Evolutionary conservation across 176 grass and related monocot genomes (phyloP).

Genomic region (Musa beccarii): DNA sequence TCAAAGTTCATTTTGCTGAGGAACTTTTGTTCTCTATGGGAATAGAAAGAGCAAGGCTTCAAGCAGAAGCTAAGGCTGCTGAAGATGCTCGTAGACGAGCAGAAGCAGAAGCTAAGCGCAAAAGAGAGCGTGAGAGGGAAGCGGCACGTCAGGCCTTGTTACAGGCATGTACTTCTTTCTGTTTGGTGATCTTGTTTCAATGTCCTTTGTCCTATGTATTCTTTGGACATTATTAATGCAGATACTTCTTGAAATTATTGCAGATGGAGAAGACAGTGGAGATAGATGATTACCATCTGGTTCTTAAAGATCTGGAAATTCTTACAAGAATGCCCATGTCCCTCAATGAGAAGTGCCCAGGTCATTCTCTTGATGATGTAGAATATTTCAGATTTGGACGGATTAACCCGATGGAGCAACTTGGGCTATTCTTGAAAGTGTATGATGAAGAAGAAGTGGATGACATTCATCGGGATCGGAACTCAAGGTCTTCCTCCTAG

Average conservation of each 20-base stretch:
- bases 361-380: constrained; percentile 60
- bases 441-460: constrained; percentile 86
- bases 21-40: neutral
- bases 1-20: neutral
- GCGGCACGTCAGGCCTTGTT: constrained; percentile 74
- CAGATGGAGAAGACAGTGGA: constrained; percentile 87
- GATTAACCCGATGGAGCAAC: constrained; percentile 58
- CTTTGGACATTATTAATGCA: too few species aligned
- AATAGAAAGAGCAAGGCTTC: constrained; percentile 70
- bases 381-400: constrained; percentile 43
- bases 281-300: constrained; percentile 52
- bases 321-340: constrained; percentile 28
- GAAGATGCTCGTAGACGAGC: constrained; percentile 65
- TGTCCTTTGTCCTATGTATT: too few species aligned
- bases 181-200: too few species aligned
- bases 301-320: constrained; percentile 75
- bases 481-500: too few species aligned
- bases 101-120: constrained; percentile 67
- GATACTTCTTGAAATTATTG: neutral
- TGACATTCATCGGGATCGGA: too few species aligned
- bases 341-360: constrained; percentile 48
- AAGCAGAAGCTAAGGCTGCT: constrained; percentile 85
- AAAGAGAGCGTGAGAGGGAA: constrained; percentile 76
- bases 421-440: constrained; percentile 80
- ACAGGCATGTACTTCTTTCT: constrained; percentile 36